Conservation (phyloP, 768 basidiomycete genomes). For the Russula brevipes region DNA sequence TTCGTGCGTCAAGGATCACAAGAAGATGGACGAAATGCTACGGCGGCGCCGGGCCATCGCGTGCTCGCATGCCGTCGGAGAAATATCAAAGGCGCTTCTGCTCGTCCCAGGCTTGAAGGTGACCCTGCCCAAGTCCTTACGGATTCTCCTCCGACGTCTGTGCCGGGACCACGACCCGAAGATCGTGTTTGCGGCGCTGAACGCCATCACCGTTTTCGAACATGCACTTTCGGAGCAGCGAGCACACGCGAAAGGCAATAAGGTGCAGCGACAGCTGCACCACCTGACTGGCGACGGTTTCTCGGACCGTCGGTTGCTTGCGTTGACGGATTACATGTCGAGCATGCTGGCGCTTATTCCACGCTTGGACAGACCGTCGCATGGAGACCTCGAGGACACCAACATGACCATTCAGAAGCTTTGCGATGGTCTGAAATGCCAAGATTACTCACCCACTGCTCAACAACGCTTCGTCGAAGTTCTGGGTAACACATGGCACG, state of each 20-base stretch:
- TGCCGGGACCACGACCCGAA: not conserved
- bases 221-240: not conserved
- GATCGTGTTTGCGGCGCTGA: constrained; percentile 5
- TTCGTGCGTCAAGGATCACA: not conserved
- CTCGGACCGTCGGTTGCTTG: not conserved
- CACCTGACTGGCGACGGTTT: not conserved
- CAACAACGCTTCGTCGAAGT: not conserved
- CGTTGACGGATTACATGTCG: not conserved
- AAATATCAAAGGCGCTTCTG: constrained; percentile 8
- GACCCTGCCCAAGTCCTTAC: not conserved
- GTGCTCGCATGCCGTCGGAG: constrained; percentile 7
- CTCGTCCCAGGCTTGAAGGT: not conserved
- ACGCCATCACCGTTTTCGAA: not conserved
- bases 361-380: not conserved
- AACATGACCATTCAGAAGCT: constrained; percentile 3
- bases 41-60: constrained; percentile 14
- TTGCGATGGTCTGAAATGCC: not conserved
- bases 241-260: not conserved
- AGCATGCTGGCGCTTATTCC: not conserved
- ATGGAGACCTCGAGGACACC: constrained; percentile 1
- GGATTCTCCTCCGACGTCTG: not conserved
- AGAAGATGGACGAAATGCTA: not conserved
- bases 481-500: not conserved
- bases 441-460: not conserved
- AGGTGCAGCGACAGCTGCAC: not conserved